Evolutionary conservation across 2,329 filamentous ascomycete species (phyloP), one percentile per base, ranked within the genome.

Genomic region (Cercospora zeina): DNA sequence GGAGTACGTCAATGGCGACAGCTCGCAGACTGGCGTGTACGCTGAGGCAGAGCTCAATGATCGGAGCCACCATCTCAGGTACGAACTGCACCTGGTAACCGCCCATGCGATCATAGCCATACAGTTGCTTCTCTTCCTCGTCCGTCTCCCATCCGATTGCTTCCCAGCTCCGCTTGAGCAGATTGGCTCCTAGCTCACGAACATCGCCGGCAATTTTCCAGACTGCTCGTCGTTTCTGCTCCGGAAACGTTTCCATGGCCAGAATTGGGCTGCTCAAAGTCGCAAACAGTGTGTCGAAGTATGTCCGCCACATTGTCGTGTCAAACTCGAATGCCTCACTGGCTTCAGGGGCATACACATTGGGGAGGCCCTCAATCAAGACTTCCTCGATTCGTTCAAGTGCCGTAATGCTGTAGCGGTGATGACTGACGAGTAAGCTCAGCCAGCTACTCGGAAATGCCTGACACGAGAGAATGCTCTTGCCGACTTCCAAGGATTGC

Each of bases 201-300:
- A 99, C 91, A 77, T 99, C 96, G 5, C 95, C 95, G 3, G 93
- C 95, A 73, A 99, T 97, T 79, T 97, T 99, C 95, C 96, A 99
- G 1, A 97, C 93, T 0, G 95, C 93, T 59, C 95, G 83, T 50
- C 95, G 83, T 78, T 97, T 99, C 77, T 99, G 95, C 75, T 99
- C 96, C 0, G 95, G 92, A 73, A 97, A 97, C 0, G 93, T 96
- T 74, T 99, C 95, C 37, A 99, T 83, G 0, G 95, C 93, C 19
- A 99, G 83, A 0, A 89, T 90, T 36, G 93, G 87, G 71, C 92
- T 97, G 4, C 91, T 90, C 2, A 99, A 91, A 2, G 97, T 87
- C 72, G 90, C 92, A 30, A 99, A 82, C 31, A 99, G 80, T 0
- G 92, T 93, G 16, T 88, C 89, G 73, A 99, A 97, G 78, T 96